Base-by-base conservation (phyloP, 192 early-diverging fungal genomes). In the Phycomyces nitens region DNA sequence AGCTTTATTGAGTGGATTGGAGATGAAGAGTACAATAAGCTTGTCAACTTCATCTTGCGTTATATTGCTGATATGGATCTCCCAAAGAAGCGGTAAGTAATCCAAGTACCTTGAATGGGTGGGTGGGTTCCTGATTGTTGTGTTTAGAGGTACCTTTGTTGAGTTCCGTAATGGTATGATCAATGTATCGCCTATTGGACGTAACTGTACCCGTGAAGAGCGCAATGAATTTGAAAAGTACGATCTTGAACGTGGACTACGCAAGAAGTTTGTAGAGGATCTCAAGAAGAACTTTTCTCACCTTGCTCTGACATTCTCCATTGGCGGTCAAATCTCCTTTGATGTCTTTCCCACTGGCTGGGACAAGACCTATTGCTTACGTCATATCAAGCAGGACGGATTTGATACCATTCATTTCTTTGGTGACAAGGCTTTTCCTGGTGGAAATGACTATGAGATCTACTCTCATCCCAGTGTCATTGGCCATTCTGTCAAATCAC, bases 141-240 rank as follows among this genome's bases (percentile, higher is more conserved):
- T 58, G 39, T 43, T 27, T 22, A 92, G 91, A 70, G 97, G 97
- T 50, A 97, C 95, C 0, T 98, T 98, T 76, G 69, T 99, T 71
- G 97, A 99, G 80, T 99, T 99, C 87, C 90, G 97, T 67, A 92
- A 93, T 73, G 97, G 97, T 60, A 98, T 99, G 95, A 89, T 99
- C 80, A 99, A 99, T 80, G 85, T 98, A 23, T 96, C 95, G 29
- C 95, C 95, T 50, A 92, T 98, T 56, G 97, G 95, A 56, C 90
- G 97, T 63, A 94, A 94, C 81, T 96, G 94, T 88, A 78, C 75
- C 39, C 84, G 82, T 66, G 80, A 88, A 41, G 95, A 99, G 77
- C 88, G 97, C 68, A 87, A 88, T 70, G 90, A 93, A 62, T 99
- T 93, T 72, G 94, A 98, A 69, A 77, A 76, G 67, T 98, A 87